Base-by-base conservation (phyloP, 164 flowering plant species). In the Nymphaea colorata region DNA sequence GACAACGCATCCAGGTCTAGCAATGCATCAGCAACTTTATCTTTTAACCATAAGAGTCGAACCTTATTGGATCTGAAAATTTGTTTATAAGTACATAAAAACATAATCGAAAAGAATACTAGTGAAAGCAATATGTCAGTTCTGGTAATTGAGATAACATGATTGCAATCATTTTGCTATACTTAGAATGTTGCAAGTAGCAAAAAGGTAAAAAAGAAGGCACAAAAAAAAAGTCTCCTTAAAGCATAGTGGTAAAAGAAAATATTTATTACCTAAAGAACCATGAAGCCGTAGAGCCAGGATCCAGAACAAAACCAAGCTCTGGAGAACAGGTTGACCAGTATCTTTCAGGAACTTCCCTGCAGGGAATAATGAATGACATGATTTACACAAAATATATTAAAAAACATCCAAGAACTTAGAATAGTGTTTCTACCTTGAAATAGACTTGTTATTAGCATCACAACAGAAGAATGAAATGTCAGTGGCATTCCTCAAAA, bases 1-100 rank as follows among this genome's bases (percentile, higher is more conserved):
- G 99, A 89, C 68, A 94, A 64, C 64, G 82, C 77, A 86, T 87
- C 97, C 80, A 94, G 76, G 74, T 91, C 88, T 65, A 94, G 72
- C 44, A 76, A 68, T 65, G 84, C 75, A 55, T 78, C 83, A 68
- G 80, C 74, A 70, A 82, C 75, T 67, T 72, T 74, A 67, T 77
- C 86, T 69, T 87, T 87, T 66, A 81, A 74, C 72, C 82, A 66
- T 76, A 69, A 81, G 44, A 94, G 73, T 57, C 44, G 62, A 70
- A 88, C 77, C 76, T 76, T 88, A 73, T 76, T 86, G 67, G 87
- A 84, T 77, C 98, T 94, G 83, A 57, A 45, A 70, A 25, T 25
- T 25, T 25, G 36, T 25, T 25, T 25, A 25, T 25, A 25, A 25
- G 36, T 25, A 77, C 36, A 77, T 42, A 67, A n/a, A 25, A 25